phyloP scores from a whole-genome alignment of 768 basidiomycete genomes.

The Hydnum rufescens region DNA sequence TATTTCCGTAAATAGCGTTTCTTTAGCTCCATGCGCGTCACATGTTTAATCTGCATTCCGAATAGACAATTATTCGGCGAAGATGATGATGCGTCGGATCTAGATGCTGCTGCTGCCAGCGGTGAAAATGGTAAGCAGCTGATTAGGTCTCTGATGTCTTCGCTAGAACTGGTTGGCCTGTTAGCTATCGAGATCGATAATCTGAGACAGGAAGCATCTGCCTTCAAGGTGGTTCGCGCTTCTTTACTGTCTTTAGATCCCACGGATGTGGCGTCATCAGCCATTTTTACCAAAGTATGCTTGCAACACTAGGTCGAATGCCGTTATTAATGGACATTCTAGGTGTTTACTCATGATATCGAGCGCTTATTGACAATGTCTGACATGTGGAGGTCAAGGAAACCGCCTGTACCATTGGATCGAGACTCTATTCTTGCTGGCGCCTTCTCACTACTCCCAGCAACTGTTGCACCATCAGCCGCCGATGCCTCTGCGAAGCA shows the following conservation, averaged over 20 bases:
- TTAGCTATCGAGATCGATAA: constrained; percentile 79
- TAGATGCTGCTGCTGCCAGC: constrained; percentile 80
- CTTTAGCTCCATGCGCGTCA: too few relatives aligned
- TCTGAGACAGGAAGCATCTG: constrained; percentile 71
- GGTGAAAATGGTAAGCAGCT: constrained; percentile 76
- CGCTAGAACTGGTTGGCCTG: background rate
- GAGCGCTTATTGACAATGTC: constrained; percentile 75
- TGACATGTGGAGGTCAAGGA: constrained; percentile 90
- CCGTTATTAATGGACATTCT: background rate
- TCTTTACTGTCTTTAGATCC: constrained; percentile 28
- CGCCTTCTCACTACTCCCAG: too few relatives aligned
- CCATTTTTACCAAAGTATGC: constrained; percentile 71
- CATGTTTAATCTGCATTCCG: background rate
- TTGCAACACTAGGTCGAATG: background rate
- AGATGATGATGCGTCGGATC: constrained; percentile 58
- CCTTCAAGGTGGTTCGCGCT: constrained; percentile 62
- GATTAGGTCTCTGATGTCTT: too few relatives aligned
- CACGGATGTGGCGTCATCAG: constrained; percentile 26
- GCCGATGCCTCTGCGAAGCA: background rate
- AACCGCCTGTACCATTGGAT: constrained; percentile 69
- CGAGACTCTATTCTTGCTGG: constrained; percentile 48
- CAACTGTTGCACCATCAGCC: too few relatives aligned
- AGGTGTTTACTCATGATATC: constrained; percentile 85
- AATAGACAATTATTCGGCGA: constrained; percentile 84
- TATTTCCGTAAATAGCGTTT: constrained; percentile 77